Evolutionary conservation across 148 eudicot species (phyloP), one percentile per base, ranked within the genome.

Genomic region (Rhododendron ovatum): DNA sequence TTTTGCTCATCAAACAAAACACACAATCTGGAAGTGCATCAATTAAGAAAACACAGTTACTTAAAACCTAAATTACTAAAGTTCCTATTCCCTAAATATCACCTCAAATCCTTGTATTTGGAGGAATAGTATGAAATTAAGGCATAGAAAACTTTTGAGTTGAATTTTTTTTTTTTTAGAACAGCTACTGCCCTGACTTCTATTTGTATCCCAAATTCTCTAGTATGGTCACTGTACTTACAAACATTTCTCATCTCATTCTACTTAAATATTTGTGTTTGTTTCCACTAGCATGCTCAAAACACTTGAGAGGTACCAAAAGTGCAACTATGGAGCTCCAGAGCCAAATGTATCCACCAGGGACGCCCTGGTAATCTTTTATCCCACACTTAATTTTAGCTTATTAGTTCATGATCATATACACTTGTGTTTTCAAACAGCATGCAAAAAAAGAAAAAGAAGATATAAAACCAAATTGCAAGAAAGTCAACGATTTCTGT

Each of bases 291-390:
- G 95, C 93, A 97, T 97, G 98, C 93, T 97, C 84, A 97, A 93
- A 85, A 97, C 98, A 0, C 94, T 95, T 50, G 99, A 97, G 87
- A 94, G 95, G 95, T 97, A 97, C 88, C 98, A 95, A 80, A 97
- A 95, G 90, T 92, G 95, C 92, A 97, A 95, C 95, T 97, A 93
- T 87, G 99, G 98, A 85, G 95, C 98, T 39, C 99, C 99, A 13
- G 99, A 94, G 80, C 85, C 93, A 47, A 91, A 91, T 82, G 90
- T 93, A 45, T 94, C 98, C 53, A 35, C 96, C 51, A 94, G 95
- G 81, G 98, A 95, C 86, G 98, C 98, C 73, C 92, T 96, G 96
- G 99, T 96, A 92, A 69, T 48, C 33, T 77, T 57, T 57, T 51
- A 14, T 51, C 57, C 18, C 57, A 51, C 57, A 41, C 45, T 41